Conservation (phyloP, 805 yeast genomes). For the Candida orba region DNA sequence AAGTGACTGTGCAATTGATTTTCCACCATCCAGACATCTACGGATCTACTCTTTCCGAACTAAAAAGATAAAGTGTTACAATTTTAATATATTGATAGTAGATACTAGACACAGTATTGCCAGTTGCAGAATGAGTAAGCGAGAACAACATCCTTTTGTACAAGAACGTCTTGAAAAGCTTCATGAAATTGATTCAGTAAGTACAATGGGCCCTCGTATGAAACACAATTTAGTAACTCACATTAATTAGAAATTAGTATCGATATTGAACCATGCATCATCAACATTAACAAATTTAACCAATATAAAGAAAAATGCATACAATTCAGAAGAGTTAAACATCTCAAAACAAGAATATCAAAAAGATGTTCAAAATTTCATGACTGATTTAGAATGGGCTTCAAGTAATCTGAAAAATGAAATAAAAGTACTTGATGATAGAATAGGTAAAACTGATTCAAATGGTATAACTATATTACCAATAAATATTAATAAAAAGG, state of each 20-base stretch:
- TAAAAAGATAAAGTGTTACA: too few species aligned
- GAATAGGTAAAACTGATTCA: constrained; percentile 42
- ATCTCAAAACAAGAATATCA: constrained; percentile 34
- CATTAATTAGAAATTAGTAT: constrained; percentile 33
- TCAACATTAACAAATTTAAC: constrained; percentile 36
- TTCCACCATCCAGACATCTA: too few species aligned
- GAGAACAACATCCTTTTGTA: constrained; percentile 30
- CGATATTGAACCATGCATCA: constrained; percentile 43
- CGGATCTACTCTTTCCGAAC: too few species aligned
- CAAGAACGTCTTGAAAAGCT: constrained; percentile 46
- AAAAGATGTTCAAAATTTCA: constrained; percentile 39
- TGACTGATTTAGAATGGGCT: constrained; percentile 47
- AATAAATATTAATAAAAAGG: constrained; percentile 60
- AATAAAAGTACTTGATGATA: constrained; percentile 55
- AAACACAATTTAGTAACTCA: too few species aligned
- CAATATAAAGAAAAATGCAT: constrained; percentile 25
- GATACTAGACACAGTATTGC: too few species aligned
- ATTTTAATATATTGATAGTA: too few species aligned
- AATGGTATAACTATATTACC: constrained; percentile 54
- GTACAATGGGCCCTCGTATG: constrained; percentile 4
- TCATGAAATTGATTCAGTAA: constrained; percentile 39
- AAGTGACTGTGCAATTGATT: constrained; percentile 13
- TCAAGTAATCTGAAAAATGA: constrained; percentile 60
- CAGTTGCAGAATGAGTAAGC: constrained; percentile 6
- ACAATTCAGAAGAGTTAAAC: constrained; percentile 17